Percentiles rank a stretch among this genome's conserved stretches.
Evolutionary conservation across 129 eudicot species (phyloP).

Genomic region (Dittrichia graveolens): DNA sequence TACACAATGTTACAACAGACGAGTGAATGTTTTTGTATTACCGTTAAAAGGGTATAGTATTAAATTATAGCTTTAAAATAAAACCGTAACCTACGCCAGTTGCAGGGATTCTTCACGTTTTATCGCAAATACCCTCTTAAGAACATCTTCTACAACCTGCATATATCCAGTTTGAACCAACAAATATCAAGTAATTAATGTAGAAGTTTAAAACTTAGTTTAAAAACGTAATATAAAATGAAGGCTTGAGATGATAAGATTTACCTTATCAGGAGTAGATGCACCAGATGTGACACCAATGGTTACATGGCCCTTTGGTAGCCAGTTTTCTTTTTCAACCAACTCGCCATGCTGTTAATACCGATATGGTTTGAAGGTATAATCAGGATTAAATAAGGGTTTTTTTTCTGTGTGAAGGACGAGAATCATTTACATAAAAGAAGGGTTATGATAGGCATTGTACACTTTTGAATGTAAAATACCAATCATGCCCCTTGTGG

Average conservation of each 20-base stretch:
- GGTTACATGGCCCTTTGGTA: slow-evolving; percentile 83
- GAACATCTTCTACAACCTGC: slow-evolving; percentile 89
- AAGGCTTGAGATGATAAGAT: neutral
- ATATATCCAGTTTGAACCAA: slow-evolving; percentile 26
- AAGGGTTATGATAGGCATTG: no score
- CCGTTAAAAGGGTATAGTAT: neutral
- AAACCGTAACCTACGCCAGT: slow-evolving; percentile 43
- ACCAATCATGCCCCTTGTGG: no score
- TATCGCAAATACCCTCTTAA: slow-evolving; percentile 60
- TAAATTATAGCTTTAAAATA: slow-evolving; percentile 9
- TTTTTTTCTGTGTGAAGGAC: no score
- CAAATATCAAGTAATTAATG: neutral
- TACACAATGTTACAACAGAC: slow-evolving; percentile 21
- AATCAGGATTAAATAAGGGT: no score
- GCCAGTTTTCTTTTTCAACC: slow-evolving; percentile 83
- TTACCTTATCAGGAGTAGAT: slow-evolving; percentile 95
- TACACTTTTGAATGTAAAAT: no score
- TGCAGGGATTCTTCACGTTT: slow-evolving; percentile 72
- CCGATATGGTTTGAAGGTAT: neutral
- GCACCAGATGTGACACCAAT: slow-evolving; percentile 91
- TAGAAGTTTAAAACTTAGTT: neutral
- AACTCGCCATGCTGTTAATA: slow-evolving; percentile 79
- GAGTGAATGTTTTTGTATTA: neutral
- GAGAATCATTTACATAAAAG: no score
- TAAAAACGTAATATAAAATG: neutral